phyloP scores from a whole-genome alignment of 2,329 filamentous ascomycete species.

The Emmonsiellopsis sp. region DNA sequence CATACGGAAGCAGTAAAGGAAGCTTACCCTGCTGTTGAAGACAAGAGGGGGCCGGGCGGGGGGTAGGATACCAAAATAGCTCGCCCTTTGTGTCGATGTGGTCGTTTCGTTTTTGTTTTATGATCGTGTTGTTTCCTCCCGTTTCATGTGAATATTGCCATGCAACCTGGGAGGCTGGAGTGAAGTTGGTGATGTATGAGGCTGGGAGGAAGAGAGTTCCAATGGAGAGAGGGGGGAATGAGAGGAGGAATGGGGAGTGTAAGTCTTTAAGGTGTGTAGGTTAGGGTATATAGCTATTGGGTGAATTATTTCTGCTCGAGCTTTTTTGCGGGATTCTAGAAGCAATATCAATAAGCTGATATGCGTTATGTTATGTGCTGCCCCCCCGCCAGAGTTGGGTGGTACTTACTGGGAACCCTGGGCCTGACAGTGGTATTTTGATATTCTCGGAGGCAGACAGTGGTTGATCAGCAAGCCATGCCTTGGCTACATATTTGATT shows the following conservation, averaged over 20 bases:
- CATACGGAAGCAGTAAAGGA: slow-evolving; percentile 3
- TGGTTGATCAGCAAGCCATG: no score
- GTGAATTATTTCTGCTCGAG: no score
- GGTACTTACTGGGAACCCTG: neutral
- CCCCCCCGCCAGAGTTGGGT: neutral
- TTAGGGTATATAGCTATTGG: no score
- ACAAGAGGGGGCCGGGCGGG: neutral
- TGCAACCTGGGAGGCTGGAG: neutral
- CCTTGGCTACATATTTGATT: no score
- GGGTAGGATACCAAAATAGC: neutral
- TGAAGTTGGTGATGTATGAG: slow-evolving; percentile 1
- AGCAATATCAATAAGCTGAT: slow-evolving; percentile 1
- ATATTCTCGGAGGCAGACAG: no score
- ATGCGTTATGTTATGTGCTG: neutral
- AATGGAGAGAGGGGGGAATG: neutral
- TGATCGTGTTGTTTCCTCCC: neutral
- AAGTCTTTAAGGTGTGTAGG: neutral
- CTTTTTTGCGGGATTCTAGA: neutral
- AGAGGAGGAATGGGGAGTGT: neutral
- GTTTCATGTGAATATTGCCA: slow-evolving; percentile 1
- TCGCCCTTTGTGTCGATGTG: neutral
- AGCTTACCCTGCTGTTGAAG: neutral
- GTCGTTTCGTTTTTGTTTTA: slow-evolving; percentile 1
- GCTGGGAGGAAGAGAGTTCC: neutral
- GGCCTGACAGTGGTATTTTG: no score